These are phyloP conservation scores for Diplocarpon mali DNA, from an alignment of 2,329 filamentous ascomycete species.

Conservation along the genomic window DNA sequence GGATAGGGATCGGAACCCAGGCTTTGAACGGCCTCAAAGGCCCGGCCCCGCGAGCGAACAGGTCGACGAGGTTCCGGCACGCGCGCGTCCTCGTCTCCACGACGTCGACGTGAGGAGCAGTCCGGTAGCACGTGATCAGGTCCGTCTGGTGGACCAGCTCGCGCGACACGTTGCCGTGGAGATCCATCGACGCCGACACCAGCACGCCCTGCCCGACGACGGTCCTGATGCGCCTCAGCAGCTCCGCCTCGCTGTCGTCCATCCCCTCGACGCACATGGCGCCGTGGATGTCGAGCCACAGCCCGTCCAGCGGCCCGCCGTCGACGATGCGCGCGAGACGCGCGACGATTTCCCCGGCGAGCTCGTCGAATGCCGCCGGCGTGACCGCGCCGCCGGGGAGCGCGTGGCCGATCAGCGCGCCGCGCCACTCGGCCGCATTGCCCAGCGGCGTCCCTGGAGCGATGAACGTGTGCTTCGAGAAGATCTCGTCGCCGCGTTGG, in stretches of 20 bases:
- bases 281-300: constrained; percentile 46
- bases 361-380: constrained; percentile 34
- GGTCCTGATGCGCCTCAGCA: constrained; percentile 34
- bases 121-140: constrained; percentile 38
- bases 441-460: constrained; percentile 31
- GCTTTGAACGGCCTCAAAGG: constrained; percentile 36
- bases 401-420: constrained; percentile 39
- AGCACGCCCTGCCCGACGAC: constrained; percentile 36
- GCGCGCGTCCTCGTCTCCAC: constrained; percentile 40
- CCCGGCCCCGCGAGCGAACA: constrained; percentile 26
- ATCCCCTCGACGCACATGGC: constrained; percentile 42
- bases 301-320: constrained; percentile 31
- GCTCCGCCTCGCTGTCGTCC: constrained; percentile 37
- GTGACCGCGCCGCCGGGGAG: constrained; percentile 39
- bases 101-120: constrained; percentile 39
- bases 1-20: constrained; percentile 40
- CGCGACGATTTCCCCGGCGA: constrained; percentile 32
- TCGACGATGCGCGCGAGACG: constrained; percentile 31
- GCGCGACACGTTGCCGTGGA: constrained; percentile 43
- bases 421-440: constrained; percentile 36
- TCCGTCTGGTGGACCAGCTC: constrained; percentile 38
- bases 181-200: constrained; percentile 43
- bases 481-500: constrained; percentile 32
- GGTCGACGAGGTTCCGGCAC: constrained; percentile 36
- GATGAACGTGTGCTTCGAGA: constrained; percentile 36